phyloP scores from a whole-genome alignment of 164 flowering plant genomes.

The Protea cynaroides region DNA sequence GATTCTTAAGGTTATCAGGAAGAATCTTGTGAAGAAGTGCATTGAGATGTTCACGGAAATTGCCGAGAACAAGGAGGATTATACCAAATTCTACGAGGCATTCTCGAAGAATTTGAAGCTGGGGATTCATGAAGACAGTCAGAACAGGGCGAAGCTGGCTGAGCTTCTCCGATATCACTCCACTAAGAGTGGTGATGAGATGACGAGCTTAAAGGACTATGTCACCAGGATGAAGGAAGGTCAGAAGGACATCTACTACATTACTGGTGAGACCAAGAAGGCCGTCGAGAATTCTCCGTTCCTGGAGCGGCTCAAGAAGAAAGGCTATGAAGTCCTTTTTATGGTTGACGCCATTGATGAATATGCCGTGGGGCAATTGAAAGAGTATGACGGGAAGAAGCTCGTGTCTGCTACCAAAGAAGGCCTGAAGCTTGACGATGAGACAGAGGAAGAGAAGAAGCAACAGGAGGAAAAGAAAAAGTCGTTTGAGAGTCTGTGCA shows the following conservation, averaged over 20 bases:
- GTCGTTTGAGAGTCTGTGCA: constrained; percentile 31
- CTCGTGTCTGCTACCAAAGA: constrained; percentile 66
- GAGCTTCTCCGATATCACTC: constrained; percentile 55
- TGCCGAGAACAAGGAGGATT: constrained; percentile 57
- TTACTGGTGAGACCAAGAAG: constrained; percentile 66
- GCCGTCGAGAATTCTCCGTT: constrained; percentile 75
- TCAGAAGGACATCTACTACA: constrained; percentile 61
- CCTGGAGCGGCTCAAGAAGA: constrained; percentile 59
- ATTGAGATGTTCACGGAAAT: constrained; percentile 59
- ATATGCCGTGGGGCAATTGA: constrained; percentile 55
- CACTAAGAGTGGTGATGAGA: constrained; percentile 64
- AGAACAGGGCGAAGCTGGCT: constrained; percentile 53
- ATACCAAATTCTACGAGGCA: constrained; percentile 54
- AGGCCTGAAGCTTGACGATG: constrained; percentile 58
- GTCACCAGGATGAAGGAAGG: constrained; percentile 75
- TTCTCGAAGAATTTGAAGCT: constrained; percentile 61
- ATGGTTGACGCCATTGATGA: constrained; percentile 78
- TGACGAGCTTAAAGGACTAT: constrained; percentile 70
- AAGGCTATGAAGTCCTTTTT: constrained; percentile 58
- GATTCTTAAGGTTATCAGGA: constrained; percentile 59
- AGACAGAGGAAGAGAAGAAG: constrained; percentile 49
- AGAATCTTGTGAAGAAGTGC: constrained; percentile 72
- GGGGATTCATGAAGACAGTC: constrained; percentile 60
- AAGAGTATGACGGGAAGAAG: constrained; percentile 74
- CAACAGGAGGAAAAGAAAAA: constrained; percentile 42